phyloP scores from a whole-genome alignment of 768 basidiomycete species.

The Termitomyces sp. region DNA sequence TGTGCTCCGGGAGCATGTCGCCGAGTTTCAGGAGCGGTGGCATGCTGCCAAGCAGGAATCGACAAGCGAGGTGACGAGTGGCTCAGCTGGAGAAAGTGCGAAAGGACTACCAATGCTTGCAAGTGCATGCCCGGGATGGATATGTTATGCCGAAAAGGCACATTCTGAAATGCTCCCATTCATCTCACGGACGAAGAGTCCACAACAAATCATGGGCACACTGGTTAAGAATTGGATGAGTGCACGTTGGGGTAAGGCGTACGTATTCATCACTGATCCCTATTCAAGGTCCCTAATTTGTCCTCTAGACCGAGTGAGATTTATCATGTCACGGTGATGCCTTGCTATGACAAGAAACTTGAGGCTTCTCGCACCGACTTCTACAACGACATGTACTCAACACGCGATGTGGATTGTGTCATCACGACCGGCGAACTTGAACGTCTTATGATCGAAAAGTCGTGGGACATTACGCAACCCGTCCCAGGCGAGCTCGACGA shows the following conservation, averaged over 20 bases:
- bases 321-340: constrained; percentile 98
- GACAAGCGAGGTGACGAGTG: constrained; percentile 7
- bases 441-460: constrained; percentile 74
- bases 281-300: not conserved
- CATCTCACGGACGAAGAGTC: constrained; percentile 83
- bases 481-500: constrained; percentile 44
- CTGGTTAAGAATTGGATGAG: constrained; percentile 89
- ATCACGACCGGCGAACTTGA: constrained; percentile 95
- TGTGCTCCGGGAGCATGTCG: constrained; percentile 72
- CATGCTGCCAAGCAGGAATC: constrained; percentile 17
- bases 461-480: constrained; percentile 64
- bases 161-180: constrained; percentile 92
- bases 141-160: constrained; percentile 98
- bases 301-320: constrained; percentile 68
- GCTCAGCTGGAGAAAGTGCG: constrained; percentile 7
- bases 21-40: constrained; percentile 76
- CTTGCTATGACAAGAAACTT: constrained; percentile 99
- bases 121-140: constrained; percentile 98
- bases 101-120: constrained; percentile 78
- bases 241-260: constrained; percentile 60
- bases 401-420: constrained; percentile 95
- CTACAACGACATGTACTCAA: constrained; percentile 72
- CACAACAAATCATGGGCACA: constrained; percentile 91
- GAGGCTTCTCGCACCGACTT: constrained; percentile 96
- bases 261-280: constrained; percentile 24